Base-by-base conservation (phyloP, 257 asterid genomes). In the Phtheirospermum japonicum region DNA sequence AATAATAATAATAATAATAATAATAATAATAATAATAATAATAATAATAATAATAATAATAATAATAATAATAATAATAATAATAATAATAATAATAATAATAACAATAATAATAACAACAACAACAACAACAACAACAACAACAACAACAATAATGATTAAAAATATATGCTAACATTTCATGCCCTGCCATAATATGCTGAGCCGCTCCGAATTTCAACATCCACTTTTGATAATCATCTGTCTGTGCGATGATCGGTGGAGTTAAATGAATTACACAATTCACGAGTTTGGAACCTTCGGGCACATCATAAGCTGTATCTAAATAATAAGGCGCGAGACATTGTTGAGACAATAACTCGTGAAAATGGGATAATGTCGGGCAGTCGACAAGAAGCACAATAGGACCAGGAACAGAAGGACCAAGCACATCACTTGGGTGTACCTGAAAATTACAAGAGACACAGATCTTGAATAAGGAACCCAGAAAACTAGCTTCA, bases 131-230 rank as follows among this genome's bases (percentile, higher is more conserved):
- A n/a, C n/a, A n/a, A n/a, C n/a, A n/a, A n/a, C n/a, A n/a, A n/a
- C n/a, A n/a, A n/a, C n/a, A n/a, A n/a, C n/a, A n/a, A n/a, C n/a
- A n/a, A 11, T 7, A 45, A 36, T n/a, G 9, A 39, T 30, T 58
- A 46, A 37, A 19, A 50, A 14, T 13, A 48, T 42, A 42, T 20
- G 78, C 98, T 62, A 67, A 91, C 98, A 67, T 77, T 75, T 87
- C 89, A 77, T 93, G 99, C 65, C 99, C 96, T 49, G 97, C 99
- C 96, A 93, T 82, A 76, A 93, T 83, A 74, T 93, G 99, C 75
- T 85, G 91, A 54, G 97, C 95, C 57, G 70, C 87, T 31, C 89
- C 87, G 65, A 93, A 89, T 74, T 74, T 85, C 43, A 86, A 82
- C 95, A 89, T 93, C 97, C 97, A 93, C 39, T 18, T 77, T 65